Percentiles rank a stretch among this genome's conserved stretches.
Conservation (phyloP, 1,284 basidiomycete species). For the Cutaneotrichosporon sp. region DNA sequence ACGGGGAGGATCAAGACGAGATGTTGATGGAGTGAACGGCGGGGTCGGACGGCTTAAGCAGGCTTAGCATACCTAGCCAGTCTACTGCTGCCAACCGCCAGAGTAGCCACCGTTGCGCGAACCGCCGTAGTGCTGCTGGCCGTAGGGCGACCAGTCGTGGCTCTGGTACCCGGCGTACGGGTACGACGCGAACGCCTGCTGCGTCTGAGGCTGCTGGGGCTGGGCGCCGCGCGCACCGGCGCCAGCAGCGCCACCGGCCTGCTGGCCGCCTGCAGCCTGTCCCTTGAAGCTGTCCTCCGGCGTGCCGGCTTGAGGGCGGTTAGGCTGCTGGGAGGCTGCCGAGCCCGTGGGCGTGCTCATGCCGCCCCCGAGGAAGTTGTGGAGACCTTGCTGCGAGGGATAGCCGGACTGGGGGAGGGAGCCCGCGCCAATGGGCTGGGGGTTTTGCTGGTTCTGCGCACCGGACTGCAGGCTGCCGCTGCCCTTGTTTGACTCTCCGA, state of each 20-base stretch:
- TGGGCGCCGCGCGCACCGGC: constrained; percentile 16
- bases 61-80: too few relatives aligned
- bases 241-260: constrained; percentile 10
- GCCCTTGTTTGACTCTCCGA: constrained; percentile 28
- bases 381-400: constrained; percentile 27
- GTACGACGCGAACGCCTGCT: constrained; percentile 28
- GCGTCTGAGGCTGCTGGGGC: constrained; percentile 23
- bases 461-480: constrained; percentile 11
- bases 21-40: too few relatives aligned
- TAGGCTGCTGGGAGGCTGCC: constrained; percentile 15
- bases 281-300: constrained; percentile 45
- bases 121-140: constrained; percentile 17
- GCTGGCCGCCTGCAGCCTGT: constrained; percentile 11
- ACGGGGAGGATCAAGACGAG: not conserved
- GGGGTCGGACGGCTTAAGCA: too few relatives aligned
- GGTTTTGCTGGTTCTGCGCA: constrained; percentile 19
- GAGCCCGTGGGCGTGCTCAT: constrained; percentile 11
- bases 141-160: constrained; percentile 36
- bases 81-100: constrained; percentile 31
- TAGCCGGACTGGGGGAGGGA: constrained; percentile 12
- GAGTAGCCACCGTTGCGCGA: constrained; percentile 30
- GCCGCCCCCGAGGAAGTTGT: constrained; percentile 33
- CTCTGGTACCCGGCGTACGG: constrained; percentile 30
- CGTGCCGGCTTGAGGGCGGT: constrained; percentile 32
- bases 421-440: constrained; percentile 15